These are phyloP conservation scores for Naganishia vaughanmartiniae DNA, from an alignment of 768 basidiomycete species.

Conservation along the genomic window DNA sequence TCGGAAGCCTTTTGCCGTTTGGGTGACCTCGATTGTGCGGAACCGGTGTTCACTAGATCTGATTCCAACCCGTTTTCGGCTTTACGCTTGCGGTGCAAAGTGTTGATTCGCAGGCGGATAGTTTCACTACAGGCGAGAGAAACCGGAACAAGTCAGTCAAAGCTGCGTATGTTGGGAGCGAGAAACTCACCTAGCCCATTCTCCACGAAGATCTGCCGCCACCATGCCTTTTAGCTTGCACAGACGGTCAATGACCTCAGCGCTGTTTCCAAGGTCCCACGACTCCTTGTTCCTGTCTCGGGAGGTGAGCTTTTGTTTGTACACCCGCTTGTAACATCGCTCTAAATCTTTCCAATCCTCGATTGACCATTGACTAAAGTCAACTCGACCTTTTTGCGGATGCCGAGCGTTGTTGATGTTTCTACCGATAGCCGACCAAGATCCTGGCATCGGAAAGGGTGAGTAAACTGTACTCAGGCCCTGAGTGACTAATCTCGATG, in stretches of 20 bases:
- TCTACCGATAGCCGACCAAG: constrained; percentile 1
- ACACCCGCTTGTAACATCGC: constrained; percentile 9
- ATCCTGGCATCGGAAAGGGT: constrained; percentile 19
- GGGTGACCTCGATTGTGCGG: not conserved
- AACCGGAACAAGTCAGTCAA: not conserved
- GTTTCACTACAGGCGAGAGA: not conserved
- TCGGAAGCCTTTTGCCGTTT: constrained; percentile 8
- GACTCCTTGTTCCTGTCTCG: not conserved
- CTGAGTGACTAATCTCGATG: not conserved
- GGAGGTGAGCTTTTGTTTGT: not conserved
- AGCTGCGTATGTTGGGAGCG: too few species aligned
- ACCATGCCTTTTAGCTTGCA: constrained; percentile 3
- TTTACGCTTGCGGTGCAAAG: constrained; percentile 19
- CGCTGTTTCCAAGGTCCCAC: not conserved
- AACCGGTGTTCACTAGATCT: not conserved
- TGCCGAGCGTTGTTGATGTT: not conserved
- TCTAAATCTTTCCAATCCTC: constrained; percentile 20
- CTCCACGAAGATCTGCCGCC: not conserved
- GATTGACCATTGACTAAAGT: constrained; percentile 6
- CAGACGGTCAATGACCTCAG: constrained; percentile 6
- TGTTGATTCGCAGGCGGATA: constrained; percentile 15
- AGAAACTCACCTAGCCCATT: constrained; percentile 10
- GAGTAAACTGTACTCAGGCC: not conserved
- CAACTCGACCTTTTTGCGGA: not conserved
- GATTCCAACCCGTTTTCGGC: not conserved